Evolutionary conservation across 1,284 basidiomycete species (phyloP), one percentile per base, ranked within the genome.

Genomic region (Papiliotrema laurentii): DNA sequence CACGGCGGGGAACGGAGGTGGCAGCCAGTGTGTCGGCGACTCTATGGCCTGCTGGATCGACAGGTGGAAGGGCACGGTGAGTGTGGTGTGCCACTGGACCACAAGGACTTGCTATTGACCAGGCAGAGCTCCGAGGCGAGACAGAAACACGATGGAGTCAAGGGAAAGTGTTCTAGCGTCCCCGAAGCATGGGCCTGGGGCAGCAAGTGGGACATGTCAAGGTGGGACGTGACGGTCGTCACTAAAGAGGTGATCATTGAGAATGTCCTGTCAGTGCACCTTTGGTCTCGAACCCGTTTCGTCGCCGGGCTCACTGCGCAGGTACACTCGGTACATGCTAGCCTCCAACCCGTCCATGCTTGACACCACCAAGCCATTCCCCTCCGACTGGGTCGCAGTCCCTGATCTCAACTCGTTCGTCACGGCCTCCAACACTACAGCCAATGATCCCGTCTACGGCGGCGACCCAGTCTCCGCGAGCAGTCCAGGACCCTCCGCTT

Each of bases 381-480:
- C 45, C 7, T 13, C 43, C 34, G 49, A 56, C 34, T 59, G 35
- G 27, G 49, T 35, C 27, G 54, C 56, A n/a, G 41, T 55, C 5
- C 56, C 60, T 14, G 56, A 60, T 5, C 53, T 63, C 43, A 51
- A 56, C 39, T 53, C 58, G n/a, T 63, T 61, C 49, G 59, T 59
- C 21, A 49, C 53, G 39, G 30, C 30, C 46, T 11, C 26, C 45
- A 11, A 28, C 49, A 37, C 27, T 31, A 31, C 30, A 31, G 30
- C 30, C 10, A 31, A 31, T 31, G 30, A 31, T 31, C 30, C 30
- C 10, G 30, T 31, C 30, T 31, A 31, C 41, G 43, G 33, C 24
- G 14, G 43, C 21, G 42, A 27, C 42, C 28, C 9, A 22, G 11
- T n/a, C 41, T 26, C 21, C n/a, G n/a, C n/a, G 19, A 30, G 26